Base-by-base conservation (phyloP, 139 green algal species). In the Medakamo hakoo region DNA sequence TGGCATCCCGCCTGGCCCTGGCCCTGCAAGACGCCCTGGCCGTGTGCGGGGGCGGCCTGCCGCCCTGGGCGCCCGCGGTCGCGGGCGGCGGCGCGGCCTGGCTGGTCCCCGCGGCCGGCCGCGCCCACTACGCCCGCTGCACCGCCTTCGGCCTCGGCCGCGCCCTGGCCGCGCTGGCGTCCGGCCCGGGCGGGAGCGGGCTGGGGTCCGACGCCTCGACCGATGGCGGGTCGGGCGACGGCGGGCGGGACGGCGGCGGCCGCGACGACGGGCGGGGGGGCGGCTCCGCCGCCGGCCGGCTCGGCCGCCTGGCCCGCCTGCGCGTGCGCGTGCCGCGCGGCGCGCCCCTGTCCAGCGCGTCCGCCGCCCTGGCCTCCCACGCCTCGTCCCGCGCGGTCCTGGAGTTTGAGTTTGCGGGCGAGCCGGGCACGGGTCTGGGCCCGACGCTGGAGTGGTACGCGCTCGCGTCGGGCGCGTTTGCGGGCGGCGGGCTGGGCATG, bases 401-500 rank as follows among this genome's bases (percentile, higher is more conserved):
- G 60, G 40, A 52, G 76, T 76, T 97, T 25, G 90, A 97, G 74
- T 97, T 92, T 78, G 95, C 95, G 68, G 78, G 78, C 21, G 92
- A 98, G 76, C 78, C 88, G 28, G 91, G 91, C 66, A 96, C 87
- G 3, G 31, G 92, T 21, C 82, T 96, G 60, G 92, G 92, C 4
- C 92, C 92, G 55, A 98, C 92, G 4, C 83, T 98, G 49, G 92
- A 98, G 77, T 98, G 97, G 71, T 98, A 95, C 82, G 95, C 92
- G 26, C 80, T 98, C 64, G 71, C 98, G 24, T 85, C 74, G 2
- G 81, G 96, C 69, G 87, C 96, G 74, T 79, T 98, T 49, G 88
- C 94, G 78, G 63, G 72, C 24, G 71, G 68, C 30, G 48, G 59
- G 1, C 78, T 98, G 27, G 67, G 74, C 64, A 81, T 97, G 69